Conservation (phyloP, 2,329 filamentous ascomycete species). For the Helminthosporium solani region DNA sequence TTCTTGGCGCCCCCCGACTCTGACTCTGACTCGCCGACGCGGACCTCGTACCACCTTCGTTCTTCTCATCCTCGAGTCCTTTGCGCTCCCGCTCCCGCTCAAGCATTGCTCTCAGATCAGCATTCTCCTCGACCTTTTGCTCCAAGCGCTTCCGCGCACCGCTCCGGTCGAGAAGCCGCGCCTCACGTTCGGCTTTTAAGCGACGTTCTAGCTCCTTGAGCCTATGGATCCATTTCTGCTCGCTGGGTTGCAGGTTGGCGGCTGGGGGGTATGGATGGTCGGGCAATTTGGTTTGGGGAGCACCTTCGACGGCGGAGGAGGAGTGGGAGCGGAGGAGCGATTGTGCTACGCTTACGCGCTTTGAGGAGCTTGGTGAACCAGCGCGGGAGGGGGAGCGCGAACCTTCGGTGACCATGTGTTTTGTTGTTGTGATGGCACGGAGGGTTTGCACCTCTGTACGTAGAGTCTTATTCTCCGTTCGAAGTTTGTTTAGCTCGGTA, state of each 20-base stretch:
- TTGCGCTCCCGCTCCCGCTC: constrained; percentile 54
- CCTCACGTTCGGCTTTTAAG: constrained; percentile 87
- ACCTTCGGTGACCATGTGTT: constrained; percentile 22
- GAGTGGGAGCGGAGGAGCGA: constrained; percentile 58
- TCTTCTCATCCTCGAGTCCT: constrained; percentile 24
- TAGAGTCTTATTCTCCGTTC: constrained; percentile 60
- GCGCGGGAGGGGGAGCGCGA: constrained; percentile 29
- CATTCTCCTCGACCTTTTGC: constrained; percentile 72
- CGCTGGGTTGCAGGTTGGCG: constrained; percentile 50
- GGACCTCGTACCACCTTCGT: constrained; percentile 16
- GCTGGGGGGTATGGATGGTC: constrained; percentile 37
- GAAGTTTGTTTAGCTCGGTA: constrained; percentile 60
- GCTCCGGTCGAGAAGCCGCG: constrained; percentile 76
- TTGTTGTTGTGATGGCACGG: constrained; percentile 42
- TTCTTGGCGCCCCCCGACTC: constrained; percentile 21
- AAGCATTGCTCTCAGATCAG: constrained; percentile 65
- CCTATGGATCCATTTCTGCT: constrained; percentile 81
- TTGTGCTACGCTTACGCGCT: constrained; percentile 50
- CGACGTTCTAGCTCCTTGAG: constrained; percentile 85
- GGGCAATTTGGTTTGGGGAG: constrained; percentile 26
- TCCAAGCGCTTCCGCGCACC: constrained; percentile 79
- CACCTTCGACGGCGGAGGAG: constrained; percentile 51
- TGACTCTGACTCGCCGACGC: constrained; percentile 21
- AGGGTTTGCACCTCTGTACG: constrained; percentile 68
- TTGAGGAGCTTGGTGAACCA: constrained; percentile 34